These are phyloP conservation scores for Leccinellum luteum DNA, from an alignment of 768 basidiomycete species.

Conservation along the genomic window DNA sequence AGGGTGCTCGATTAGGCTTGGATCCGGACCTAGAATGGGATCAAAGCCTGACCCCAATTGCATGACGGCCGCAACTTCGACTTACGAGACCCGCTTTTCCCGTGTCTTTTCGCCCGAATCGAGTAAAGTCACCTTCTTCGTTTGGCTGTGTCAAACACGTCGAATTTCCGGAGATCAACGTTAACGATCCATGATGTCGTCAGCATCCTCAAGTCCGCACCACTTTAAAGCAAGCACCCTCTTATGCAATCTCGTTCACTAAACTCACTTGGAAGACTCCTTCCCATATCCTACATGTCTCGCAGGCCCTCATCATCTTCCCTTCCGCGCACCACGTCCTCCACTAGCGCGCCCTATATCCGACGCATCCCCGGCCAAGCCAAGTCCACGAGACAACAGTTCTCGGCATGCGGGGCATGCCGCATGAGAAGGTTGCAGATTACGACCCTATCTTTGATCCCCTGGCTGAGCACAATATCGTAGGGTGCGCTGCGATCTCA, in stretches of 20 bases:
- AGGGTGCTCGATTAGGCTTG: conserved; percentile 13
- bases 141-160: conserved; percentile 23
- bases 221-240: conserved; percentile 23
- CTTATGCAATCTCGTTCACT: conserved; percentile 29
- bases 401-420: conserved; percentile 93
- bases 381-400: conserved; percentile 79
- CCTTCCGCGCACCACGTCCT: conserved; percentile 25
- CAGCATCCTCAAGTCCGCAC: conserved; percentile 18
- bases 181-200: conserved; percentile 22
- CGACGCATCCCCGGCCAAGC: conserved; percentile 59
- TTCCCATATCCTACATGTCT: conserved; percentile 46
- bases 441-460: neutral
- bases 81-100: conserved; percentile 36
- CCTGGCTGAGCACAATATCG: neutral
- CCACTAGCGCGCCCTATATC: conserved; percentile 33
- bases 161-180: conserved; percentile 32
- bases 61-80: conserved; percentile 31
- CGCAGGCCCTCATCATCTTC: conserved; percentile 48
- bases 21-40: conserved; percentile 12
- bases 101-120: conserved; percentile 32
- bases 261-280: conserved; percentile 5
- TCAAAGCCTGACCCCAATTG: conserved; percentile 26
- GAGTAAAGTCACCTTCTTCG: conserved; percentile 10
- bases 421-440: conserved; percentile 71
- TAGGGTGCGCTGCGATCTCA: conserved; percentile 92